Percentiles rank a stretch among this genome's conserved stretches.
Conservation (phyloP, 2,329 filamentous ascomycete species). For the Fusarium avenaceum region DNA sequence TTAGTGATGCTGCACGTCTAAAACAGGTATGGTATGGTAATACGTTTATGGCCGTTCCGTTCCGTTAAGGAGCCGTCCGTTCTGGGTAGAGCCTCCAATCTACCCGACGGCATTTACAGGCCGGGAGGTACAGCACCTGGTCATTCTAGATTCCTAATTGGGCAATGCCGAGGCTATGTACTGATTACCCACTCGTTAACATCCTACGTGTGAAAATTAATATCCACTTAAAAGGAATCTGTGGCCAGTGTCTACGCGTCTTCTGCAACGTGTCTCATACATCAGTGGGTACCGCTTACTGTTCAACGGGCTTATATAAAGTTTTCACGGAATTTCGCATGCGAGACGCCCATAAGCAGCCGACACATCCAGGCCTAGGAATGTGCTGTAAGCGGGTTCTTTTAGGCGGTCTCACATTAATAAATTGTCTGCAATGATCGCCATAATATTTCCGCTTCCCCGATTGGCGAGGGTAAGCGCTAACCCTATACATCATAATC, state of each 20-base stretch:
- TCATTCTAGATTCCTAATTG: constrained; percentile 4
- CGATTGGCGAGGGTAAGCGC: constrained; percentile 1
- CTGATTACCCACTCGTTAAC: constrained; percentile 1
- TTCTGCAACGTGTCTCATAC: too few species aligned
- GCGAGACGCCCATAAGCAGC: background rate
- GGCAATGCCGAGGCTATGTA: constrained; percentile 6
- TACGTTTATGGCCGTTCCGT: constrained; percentile 7
- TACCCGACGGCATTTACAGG: background rate
- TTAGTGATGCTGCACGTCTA: background rate
- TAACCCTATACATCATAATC: background rate
- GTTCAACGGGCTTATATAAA: background rate
- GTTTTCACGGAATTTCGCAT: background rate
- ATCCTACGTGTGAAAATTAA: background rate
- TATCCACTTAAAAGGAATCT: background rate
- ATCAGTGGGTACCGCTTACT: too few species aligned
- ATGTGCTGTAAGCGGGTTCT: constrained; percentile 1
- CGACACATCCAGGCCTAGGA: background rate
- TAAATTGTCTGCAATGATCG: background rate
- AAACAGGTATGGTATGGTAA: background rate
- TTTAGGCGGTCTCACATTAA: background rate
- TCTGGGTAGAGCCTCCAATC: too few species aligned
- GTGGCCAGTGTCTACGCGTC: background rate
- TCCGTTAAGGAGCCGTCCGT: background rate
- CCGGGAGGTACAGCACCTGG: background rate
- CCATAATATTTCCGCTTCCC: background rate